These are phyloP conservation scores for Xylaria nigripes DNA, from an alignment of 495 filamentous ascomycete species.

Conservation along the genomic window DNA sequence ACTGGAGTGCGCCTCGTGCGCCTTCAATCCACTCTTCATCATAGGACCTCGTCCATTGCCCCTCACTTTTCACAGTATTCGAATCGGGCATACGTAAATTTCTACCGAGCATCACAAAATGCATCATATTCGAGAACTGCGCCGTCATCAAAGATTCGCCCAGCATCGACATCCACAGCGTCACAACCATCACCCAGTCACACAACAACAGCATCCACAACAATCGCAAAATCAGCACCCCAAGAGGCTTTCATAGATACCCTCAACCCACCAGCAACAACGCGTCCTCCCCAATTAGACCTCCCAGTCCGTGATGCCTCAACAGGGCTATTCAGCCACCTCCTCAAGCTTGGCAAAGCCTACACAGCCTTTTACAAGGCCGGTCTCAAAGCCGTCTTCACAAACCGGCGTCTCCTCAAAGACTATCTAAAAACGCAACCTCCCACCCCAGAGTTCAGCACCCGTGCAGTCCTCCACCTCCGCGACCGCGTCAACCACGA, in stretches of 20 bases:
- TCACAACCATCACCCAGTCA: neutral
- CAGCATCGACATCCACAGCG: neutral
- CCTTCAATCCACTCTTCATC: neutral
- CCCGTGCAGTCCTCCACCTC: conserved; percentile 33
- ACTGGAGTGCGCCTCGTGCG: conserved; percentile 11
- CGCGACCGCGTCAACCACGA: conserved; percentile 59
- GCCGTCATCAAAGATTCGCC: neutral
- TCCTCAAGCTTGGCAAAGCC: conserved; percentile 44
- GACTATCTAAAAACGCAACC: conserved; percentile 10
- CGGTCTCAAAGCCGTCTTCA: conserved; percentile 60
- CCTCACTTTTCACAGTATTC: neutral
- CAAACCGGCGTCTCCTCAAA: conserved; percentile 50
- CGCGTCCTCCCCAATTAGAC: conserved; percentile 49
- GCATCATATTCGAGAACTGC: neutral
- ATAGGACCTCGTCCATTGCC: neutral
- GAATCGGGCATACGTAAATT: neutral
- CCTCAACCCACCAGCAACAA: conserved; percentile 52
- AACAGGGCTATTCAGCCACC: conserved; percentile 36
- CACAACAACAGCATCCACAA: neutral
- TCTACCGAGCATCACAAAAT: too few species aligned
- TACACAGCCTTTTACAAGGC: conserved; percentile 80
- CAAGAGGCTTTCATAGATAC: conserved; percentile 9
- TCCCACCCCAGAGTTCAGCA: conserved; percentile 19
- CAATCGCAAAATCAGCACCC: neutral
- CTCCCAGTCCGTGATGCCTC: conserved; percentile 37